These are phyloP conservation scores for Cucumis cinereus DNA, from an alignment of 306 rosid genomes.

Conservation along the genomic window DNA sequence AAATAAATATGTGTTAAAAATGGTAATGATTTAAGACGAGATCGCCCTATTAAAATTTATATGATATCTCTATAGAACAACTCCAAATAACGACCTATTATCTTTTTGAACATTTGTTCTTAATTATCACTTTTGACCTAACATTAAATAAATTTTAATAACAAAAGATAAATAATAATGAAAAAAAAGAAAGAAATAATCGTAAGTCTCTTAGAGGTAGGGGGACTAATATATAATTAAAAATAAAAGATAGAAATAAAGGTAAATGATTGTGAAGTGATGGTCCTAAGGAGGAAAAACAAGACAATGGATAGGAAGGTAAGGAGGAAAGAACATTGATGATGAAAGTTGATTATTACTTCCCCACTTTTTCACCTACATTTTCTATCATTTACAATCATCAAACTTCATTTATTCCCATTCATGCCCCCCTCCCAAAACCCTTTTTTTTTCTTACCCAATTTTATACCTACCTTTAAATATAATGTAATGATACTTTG, in stretches of 20 bases:
- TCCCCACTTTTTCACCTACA: conserved; percentile 3
- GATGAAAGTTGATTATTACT: background rate
- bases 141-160: background rate
- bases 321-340: background rate
- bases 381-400: conserved; percentile 6
- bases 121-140: too few relatives aligned
- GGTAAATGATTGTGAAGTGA: background rate
- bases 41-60: too few relatives aligned
- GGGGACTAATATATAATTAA: background rate
- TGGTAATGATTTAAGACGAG: too few relatives aligned
- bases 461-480: background rate
- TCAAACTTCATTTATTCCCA: background rate
- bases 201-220: background rate
- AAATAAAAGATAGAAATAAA: background rate
- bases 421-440: background rate
- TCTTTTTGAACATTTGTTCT: too few relatives aligned
- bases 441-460: background rate
- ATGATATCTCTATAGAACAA: too few relatives aligned
- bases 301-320: background rate
- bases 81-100: too few relatives aligned
- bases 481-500: background rate
- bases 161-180: background rate
- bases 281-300: background rate
- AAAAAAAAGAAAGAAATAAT: background rate
- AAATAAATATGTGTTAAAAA: background rate